Evolutionary conservation across 495 filamentous ascomycete genomes (phyloP), one percentile per base, ranked within the genome.

Genomic region (Jackrogersella minutella): DNA sequence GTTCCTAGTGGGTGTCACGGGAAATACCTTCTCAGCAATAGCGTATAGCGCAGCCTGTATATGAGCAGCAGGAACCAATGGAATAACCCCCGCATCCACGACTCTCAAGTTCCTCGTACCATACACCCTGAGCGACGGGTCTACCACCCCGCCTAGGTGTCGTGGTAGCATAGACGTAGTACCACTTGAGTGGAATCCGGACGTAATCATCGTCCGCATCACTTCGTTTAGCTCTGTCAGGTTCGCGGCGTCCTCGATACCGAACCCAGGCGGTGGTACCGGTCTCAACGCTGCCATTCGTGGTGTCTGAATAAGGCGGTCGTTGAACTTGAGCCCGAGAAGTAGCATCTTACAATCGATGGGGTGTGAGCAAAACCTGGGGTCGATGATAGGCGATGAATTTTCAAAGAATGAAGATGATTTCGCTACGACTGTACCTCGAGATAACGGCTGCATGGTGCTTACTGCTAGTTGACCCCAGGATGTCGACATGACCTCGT

Each of bases 81-180:
- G 87, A 24, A 88, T 71, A n/a, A 88, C 72, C 17, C 82, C 83
- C 4, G 84, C 84, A 75, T 86, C 86, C 0, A 84, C 84, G 10
- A 89, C 84, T 40, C 80, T 77, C 53, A 77, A 30, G 10, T 75
- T 73, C 46, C 64, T 66, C 5, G 81, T 79, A 1, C 83, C 86
- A 50, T 87, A 80, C 5, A 88, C 84, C 64, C 79, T 80, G 4
- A 87, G 72, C 16, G 79, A 78, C 2, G 69, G 61, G 66, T 83
- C 83, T 3, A 85, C 85, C 26, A 86, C 83, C 1, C 82, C 77
- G 0, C 78, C 79, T 0, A 63, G 46, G 2, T 59, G 41, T 36
- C 71, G 57, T 10, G 76, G 73, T 62, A 79, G 66, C 76, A 80
- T 80, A 5, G 77, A 74, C 5, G 72, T 75, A 0, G 77, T 79